Percentiles rank a stretch among this genome's conserved stretches.
These are phyloP conservation scores for Podospora fimiseda DNA, from an alignment of 495 filamentous ascomycete genomes.

Conservation along the genomic window DNA sequence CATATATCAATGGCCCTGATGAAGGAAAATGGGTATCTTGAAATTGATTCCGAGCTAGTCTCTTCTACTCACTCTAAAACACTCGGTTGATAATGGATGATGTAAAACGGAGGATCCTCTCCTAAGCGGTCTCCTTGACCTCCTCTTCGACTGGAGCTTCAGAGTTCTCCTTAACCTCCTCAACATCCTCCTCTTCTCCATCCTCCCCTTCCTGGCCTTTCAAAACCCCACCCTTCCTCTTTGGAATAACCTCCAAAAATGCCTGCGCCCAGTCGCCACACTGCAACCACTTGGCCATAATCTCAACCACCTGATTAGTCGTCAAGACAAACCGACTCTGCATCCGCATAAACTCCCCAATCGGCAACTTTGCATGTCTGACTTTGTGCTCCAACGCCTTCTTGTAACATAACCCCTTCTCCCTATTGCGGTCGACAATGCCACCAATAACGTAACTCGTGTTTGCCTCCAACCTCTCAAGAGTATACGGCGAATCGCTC, in stretches of 20 bases:
- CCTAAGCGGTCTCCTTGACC: no score
- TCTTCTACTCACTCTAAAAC: no score
- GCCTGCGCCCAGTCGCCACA: constrained; percentile 82
- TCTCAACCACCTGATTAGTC: constrained; percentile 93
- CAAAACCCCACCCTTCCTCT: constrained; percentile 68
- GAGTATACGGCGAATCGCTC: constrained; percentile 74
- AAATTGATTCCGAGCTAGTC: no score
- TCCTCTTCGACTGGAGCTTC: not conserved
- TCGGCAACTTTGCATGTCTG: constrained; percentile 83
- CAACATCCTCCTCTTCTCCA: constrained; percentile 8
- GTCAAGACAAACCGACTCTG: constrained; percentile 71
- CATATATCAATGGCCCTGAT: not conserved
- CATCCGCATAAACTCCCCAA: constrained; percentile 90
- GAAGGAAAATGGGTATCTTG: not conserved
- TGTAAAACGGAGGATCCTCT: no score
- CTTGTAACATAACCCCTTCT: constrained; percentile 91
- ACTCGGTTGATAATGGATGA: no score
- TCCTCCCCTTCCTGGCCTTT: constrained; percentile 23
- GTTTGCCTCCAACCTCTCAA: constrained; percentile 73
- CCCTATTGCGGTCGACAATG: constrained; percentile 87
- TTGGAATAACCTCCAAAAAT: constrained; percentile 79
- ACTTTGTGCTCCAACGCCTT: constrained; percentile 66
- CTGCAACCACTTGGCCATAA: constrained; percentile 90
- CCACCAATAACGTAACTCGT: constrained; percentile 91
- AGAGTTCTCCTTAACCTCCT: not conserved